These are phyloP conservation scores for Apophysomyces sp. DNA, from an alignment of 371 early-diverging fungal genomes.

Conservation along the genomic window DNA sequence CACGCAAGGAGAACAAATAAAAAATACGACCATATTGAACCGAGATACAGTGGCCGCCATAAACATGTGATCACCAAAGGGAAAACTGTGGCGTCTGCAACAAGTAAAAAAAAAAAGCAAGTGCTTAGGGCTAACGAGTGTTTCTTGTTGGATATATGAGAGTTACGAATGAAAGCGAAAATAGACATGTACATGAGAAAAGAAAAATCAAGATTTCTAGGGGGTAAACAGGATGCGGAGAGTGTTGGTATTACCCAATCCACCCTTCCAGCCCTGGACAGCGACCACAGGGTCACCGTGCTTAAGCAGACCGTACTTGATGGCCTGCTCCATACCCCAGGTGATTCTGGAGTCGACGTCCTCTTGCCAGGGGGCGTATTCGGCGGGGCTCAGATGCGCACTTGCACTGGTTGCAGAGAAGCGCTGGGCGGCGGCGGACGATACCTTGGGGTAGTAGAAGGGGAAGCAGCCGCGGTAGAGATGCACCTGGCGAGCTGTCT, in stretches of 20 bases:
- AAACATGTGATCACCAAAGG: too few species aligned
- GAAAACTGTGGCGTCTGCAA: too few species aligned
- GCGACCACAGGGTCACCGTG: slow-evolving; percentile 73
- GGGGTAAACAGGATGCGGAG: slow-evolving; percentile 69
- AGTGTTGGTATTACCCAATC: slow-evolving; percentile 84
- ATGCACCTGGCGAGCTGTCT: slow-evolving; percentile 88
- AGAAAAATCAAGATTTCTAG: slow-evolving; percentile 5
- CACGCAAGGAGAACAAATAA: too few species aligned
- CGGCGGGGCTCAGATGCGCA: slow-evolving; percentile 42
- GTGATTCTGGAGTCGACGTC: slow-evolving; percentile 81
- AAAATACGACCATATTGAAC: too few species aligned
- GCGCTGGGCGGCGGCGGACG: slow-evolving; percentile 29
- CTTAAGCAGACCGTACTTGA: slow-evolving; percentile 63
- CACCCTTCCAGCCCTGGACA: slow-evolving; percentile 83
- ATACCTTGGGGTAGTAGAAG: slow-evolving; percentile 72
- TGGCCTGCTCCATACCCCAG: slow-evolving; percentile 77
- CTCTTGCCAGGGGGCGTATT: slow-evolving; percentile 75
- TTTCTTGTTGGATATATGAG: neutral
- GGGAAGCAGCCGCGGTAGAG: slow-evolving; percentile 92
- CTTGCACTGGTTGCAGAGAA: slow-evolving; percentile 15
- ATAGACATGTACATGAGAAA: neutral
- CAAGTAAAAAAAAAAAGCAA: too few species aligned
- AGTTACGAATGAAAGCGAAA: neutral
- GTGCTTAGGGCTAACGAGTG: too few species aligned
- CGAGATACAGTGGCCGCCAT: too few species aligned